phyloP scores from a whole-genome alignment of 2,329 filamentous ascomycete genomes.

The Fusarium scirpi region DNA sequence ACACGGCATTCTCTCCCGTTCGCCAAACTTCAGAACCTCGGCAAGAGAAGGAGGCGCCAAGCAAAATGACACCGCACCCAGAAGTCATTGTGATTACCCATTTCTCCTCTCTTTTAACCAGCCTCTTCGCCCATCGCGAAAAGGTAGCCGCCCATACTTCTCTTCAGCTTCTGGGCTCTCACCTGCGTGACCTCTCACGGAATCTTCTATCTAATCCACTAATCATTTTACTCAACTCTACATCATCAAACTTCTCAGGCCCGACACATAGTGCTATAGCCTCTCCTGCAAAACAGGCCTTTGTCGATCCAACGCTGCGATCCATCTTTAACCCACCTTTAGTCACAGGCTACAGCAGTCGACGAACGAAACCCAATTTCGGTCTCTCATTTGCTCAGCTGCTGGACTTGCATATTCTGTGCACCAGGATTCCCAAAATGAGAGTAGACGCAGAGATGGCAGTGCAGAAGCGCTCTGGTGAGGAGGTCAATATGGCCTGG shows the following conservation, averaged over 20 bases:
- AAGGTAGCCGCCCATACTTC: slow-evolving; percentile 61
- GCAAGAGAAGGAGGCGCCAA: neutral
- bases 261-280: slow-evolving; percentile 2
- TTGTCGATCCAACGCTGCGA: slow-evolving; percentile 59
- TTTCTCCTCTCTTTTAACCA: slow-evolving; percentile 63
- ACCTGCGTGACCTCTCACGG: slow-evolving; percentile 60
- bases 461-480: slow-evolving; percentile 5
- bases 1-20: slow-evolving; percentile 34
- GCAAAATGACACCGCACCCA: slow-evolving; percentile 8
- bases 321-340: slow-evolving; percentile 61
- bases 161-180: slow-evolving; percentile 61
- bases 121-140: slow-evolving; percentile 64
- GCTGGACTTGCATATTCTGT: slow-evolving; percentile 66
- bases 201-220: slow-evolving; percentile 58
- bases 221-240: slow-evolving; percentile 68
- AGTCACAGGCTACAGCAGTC: slow-evolving; percentile 28
- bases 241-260: slow-evolving; percentile 43
- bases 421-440: slow-evolving; percentile 58
- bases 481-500: slow-evolving; percentile 52
- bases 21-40: slow-evolving; percentile 4
- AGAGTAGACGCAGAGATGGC: slow-evolving; percentile 55
- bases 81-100: slow-evolving; percentile 68
- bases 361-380: slow-evolving; percentile 62
- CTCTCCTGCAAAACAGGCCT: slow-evolving; percentile 15
- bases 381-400: slow-evolving; percentile 67